A percentile compares a stretch with the other conserved stretches of the same genome.
Evolutionary conservation across 2,329 filamentous ascomycete species (phyloP).

Genomic region (Aureobasidium sp.): DNA sequence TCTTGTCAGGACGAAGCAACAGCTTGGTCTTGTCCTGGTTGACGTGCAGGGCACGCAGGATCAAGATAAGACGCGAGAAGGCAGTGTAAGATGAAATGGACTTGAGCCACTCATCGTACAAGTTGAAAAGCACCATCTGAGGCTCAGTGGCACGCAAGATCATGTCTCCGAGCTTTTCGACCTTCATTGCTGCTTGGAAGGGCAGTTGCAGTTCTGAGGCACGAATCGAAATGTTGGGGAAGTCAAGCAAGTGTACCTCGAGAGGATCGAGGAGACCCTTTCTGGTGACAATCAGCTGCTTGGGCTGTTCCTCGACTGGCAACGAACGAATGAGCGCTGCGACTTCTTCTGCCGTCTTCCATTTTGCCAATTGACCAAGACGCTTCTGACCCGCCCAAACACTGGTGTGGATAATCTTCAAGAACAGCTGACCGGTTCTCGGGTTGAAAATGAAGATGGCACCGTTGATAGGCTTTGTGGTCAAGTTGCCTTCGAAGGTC

Average conservation of each 20-base stretch:
- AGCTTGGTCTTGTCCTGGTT: constrained; percentile 99
- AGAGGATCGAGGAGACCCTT: constrained; percentile 96
- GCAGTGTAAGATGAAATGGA: constrained; percentile 97
- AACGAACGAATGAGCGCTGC: constrained; percentile 91
- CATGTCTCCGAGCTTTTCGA: constrained; percentile 98
- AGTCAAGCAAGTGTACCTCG: constrained; percentile 94
- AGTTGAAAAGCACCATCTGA: constrained; percentile 99
- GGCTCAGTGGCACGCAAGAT: constrained; percentile 94
- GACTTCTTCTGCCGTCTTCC: constrained; percentile 99
- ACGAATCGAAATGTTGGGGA: constrained; percentile 97
- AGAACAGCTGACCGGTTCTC: constrained; percentile 91
- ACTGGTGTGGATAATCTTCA: constrained; percentile 99
- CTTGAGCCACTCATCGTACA: constrained; percentile 99
- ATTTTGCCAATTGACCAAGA: constrained; percentile 95
- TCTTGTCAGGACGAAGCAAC: constrained; percentile 91
- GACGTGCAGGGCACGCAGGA: constrained; percentile 89
- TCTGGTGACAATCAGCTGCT: constrained; percentile 95
- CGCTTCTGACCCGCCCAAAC: constrained; percentile 99
- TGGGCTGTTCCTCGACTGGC: constrained; percentile 95
- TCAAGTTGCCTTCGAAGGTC: constrained; percentile 98
- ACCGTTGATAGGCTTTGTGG: constrained; percentile 98
- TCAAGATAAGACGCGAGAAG: constrained; percentile 90
- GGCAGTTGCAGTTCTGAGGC: constrained; percentile 94
- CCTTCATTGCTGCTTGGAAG: constrained; percentile 99
- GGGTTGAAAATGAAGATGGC: constrained; percentile 99